Evolutionary conservation across 2,329 filamentous ascomycete genomes (phyloP).

Genomic region (Aureobasidium sp.): DNA sequence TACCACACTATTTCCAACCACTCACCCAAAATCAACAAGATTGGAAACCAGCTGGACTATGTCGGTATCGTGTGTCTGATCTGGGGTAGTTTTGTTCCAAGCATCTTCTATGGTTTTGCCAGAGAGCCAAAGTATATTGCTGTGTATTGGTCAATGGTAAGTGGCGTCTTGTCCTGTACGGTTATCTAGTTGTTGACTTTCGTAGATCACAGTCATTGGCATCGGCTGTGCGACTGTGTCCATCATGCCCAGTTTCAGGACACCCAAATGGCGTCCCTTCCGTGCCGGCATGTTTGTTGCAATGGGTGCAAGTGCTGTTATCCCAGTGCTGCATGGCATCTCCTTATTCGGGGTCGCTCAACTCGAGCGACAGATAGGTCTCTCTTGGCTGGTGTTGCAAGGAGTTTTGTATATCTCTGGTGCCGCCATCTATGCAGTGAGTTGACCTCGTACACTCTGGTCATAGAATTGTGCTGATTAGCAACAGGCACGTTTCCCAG

Average conservation of each 20-base stretch:
- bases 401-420: slow-evolving; percentile 80
- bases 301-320: slow-evolving; percentile 74
- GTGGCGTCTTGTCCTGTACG: too few relatives aligned
- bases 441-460: neutral
- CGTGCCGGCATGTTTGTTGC: slow-evolving; percentile 83
- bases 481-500: slow-evolving; percentile 65
- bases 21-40: slow-evolving; percentile 65
- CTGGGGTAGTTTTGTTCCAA: slow-evolving; percentile 83
- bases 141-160: slow-evolving; percentile 53
- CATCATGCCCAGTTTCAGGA: slow-evolving; percentile 75
- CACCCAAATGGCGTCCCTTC: slow-evolving; percentile 75
- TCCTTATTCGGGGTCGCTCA: slow-evolving; percentile 57
- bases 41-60: slow-evolving; percentile 92
- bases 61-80: slow-evolving; percentile 89
- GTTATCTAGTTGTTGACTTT: neutral
- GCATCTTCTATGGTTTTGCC: slow-evolving; percentile 79
- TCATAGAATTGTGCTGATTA: neutral
- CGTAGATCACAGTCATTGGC: slow-evolving; percentile 69
- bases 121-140: slow-evolving; percentile 59
- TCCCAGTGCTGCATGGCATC: slow-evolving; percentile 76
- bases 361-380: slow-evolving; percentile 66
- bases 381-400: slow-evolving; percentile 73
- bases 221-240: slow-evolving; percentile 70
- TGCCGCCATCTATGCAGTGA: slow-evolving; percentile 74
- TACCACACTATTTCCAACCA: slow-evolving; percentile 86